A percentile compares a stretch with the other conserved stretches of the same genome.
These are phyloP conservation scores for Solanum okadae DNA, from an alignment of 257 asterid species.

Conservation along the genomic window DNA sequence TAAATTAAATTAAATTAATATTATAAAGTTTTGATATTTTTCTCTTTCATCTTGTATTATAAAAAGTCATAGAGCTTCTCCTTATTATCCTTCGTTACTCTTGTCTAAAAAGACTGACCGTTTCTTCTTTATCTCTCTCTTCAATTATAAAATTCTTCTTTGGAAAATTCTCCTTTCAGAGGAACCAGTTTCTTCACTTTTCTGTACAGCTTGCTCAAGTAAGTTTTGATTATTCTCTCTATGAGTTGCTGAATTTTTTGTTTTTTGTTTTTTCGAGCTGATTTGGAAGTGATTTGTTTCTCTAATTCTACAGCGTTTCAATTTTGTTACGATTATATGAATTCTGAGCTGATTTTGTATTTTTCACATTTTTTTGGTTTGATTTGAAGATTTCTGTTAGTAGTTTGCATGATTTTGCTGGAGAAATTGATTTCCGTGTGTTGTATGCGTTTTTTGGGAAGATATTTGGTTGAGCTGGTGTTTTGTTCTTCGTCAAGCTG, in stretches of 20 bases:
- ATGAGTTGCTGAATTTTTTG: background rate
- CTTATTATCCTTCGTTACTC: slow-evolving; percentile 38
- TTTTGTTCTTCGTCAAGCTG: background rate
- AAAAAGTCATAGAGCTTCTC: background rate
- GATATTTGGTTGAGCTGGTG: background rate
- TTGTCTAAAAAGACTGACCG: slow-evolving; percentile 28
- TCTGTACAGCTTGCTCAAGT: slow-evolving; percentile 66
- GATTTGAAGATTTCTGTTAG: background rate
- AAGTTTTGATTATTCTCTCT: background rate
- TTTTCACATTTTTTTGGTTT: background rate
- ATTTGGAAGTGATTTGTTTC: background rate
- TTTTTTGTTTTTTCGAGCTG: background rate
- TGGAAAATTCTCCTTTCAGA: background rate
- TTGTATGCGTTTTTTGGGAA: background rate
- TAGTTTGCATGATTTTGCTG: background rate
- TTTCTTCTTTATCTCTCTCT: slow-evolving; percentile 5
- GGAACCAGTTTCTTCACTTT: background rate
- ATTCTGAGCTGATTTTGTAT: background rate
- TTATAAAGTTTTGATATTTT: background rate
- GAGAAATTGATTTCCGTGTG: background rate
- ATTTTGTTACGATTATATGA: background rate
- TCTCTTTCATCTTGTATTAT: background rate
- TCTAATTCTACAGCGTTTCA: background rate
- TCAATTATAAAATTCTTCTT: background rate
- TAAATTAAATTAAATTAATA: background rate